phyloP scores from a whole-genome alignment of 495 filamentous ascomycete genomes.

The Lindgomyces ingoldianus region DNA sequence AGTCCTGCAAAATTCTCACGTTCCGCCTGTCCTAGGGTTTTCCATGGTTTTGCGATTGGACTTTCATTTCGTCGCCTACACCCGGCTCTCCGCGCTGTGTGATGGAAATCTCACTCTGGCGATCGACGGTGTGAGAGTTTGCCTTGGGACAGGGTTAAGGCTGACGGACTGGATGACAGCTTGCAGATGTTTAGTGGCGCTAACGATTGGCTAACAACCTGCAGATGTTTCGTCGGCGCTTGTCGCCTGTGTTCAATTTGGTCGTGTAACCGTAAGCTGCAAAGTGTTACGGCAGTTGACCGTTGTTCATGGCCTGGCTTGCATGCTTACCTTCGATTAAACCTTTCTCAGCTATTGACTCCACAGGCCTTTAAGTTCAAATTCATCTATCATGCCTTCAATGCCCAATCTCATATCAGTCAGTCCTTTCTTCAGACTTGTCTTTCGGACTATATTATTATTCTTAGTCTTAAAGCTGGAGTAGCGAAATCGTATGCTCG shows the following conservation, averaged over 20 bases:
- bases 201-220: conserved; percentile 32
- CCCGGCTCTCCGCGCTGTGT: not conserved
- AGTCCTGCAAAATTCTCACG: too few relatives aligned
- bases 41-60: not conserved
- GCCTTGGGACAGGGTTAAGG: not conserved
- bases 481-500: not conserved
- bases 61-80: not conserved
- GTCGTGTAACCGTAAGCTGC: conserved; percentile 22
- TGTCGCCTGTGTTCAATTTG: conserved; percentile 16
- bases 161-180: conserved; percentile 25
- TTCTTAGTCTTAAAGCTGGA: not conserved
- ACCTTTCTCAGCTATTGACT: not conserved
- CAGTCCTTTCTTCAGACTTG: not conserved
- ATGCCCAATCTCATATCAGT: not conserved
- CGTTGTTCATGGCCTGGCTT: conserved; percentile 19
- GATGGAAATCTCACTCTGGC: not conserved
- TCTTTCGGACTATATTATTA: not conserved
- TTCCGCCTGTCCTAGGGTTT: too few relatives aligned
- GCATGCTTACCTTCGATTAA: conserved; percentile 14
- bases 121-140: conserved; percentile 4
- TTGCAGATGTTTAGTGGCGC: conserved; percentile 27
- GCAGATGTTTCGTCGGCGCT: conserved; percentile 36
- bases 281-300: conserved; percentile 18
- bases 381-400: too few relatives aligned
- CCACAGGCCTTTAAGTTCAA: too few relatives aligned